Evolutionary conservation across 805 yeast genomes (phyloP).

Genomic region (Spathaspora girioi): DNA sequence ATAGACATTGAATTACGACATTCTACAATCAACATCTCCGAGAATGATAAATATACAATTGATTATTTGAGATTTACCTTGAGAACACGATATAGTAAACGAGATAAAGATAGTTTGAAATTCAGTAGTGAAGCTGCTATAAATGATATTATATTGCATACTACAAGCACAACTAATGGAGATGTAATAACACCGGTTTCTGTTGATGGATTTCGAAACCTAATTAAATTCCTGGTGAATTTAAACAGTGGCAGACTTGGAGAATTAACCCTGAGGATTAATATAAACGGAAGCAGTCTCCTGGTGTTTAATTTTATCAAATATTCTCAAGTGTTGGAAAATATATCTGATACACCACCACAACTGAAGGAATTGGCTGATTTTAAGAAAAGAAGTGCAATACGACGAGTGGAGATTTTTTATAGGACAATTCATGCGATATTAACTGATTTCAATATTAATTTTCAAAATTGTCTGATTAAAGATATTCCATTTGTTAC

Average conservation of each 20-base stretch:
- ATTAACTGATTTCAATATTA: slow-evolving; percentile 22
- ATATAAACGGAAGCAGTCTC: slow-evolving; percentile 7
- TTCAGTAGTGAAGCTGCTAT: slow-evolving; percentile 11
- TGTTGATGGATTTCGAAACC: background rate
- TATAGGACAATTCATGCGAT: slow-evolving; percentile 19
- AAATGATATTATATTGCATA: slow-evolving; percentile 7
- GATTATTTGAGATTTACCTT: slow-evolving; percentile 20
- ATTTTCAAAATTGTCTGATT: slow-evolving; percentile 22
- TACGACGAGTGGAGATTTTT: slow-evolving; percentile 7
- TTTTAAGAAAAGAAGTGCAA: background rate
- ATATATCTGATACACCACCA: background rate
- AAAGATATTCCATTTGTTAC: slow-evolving; percentile 30
- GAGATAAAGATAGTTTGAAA: slow-evolving; percentile 15
- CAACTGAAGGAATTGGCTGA: background rate
- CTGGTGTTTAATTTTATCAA: slow-evolving; percentile 7
- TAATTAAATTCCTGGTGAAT: slow-evolving; percentile 5
- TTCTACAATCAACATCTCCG: slow-evolving; percentile 5
- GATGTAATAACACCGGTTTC: slow-evolving; percentile 4
- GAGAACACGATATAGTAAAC: slow-evolving; percentile 17
- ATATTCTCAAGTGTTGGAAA: background rate
- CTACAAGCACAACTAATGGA: background rate
- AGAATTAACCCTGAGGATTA: slow-evolving; percentile 4
- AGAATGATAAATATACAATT: slow-evolving; percentile 6
- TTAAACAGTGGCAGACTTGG: background rate
- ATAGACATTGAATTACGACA: slow-evolving; percentile 20